Percentiles rank a stretch among this genome's conserved stretches.
Evolutionary conservation across 176 grass and related monocot genomes (phyloP).

Genomic region (Raddia distichophylla): DNA sequence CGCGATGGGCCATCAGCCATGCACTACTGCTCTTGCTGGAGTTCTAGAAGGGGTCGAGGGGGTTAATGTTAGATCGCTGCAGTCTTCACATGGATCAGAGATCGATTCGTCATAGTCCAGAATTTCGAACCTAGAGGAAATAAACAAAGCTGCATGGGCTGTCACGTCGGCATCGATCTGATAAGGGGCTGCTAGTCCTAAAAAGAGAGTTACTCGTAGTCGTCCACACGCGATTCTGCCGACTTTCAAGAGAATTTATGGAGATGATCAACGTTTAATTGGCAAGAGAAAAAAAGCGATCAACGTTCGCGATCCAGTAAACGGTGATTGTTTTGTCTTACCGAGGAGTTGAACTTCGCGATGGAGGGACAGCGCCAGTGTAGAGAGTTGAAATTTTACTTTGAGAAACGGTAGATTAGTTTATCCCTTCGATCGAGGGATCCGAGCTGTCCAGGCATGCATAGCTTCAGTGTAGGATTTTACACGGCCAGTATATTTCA

Average conservation of each 20-base stretch:
- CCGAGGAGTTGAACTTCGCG: constrained; percentile 51
- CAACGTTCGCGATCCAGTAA: neutral
- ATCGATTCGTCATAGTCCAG: neutral
- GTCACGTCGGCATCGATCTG: neutral
- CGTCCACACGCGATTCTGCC: neutral
- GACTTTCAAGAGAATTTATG: neutral
- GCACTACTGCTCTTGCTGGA: too few species aligned
- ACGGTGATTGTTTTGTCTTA: constrained; percentile 38
- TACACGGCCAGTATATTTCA: too few species aligned
- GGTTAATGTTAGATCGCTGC: neutral
- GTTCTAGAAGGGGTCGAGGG: neutral
- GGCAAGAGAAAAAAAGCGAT: neutral
- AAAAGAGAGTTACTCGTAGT: neutral
- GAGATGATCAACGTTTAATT: neutral
- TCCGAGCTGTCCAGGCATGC: neutral
- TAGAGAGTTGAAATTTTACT: neutral
- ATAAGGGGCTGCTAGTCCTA: too few species aligned
- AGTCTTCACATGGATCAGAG: neutral
- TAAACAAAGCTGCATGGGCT: neutral
- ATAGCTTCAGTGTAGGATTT: neutral
- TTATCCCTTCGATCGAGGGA: constrained; percentile 32
- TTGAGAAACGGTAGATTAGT: constrained; percentile 34
- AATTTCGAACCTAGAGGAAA: constrained; percentile 8
- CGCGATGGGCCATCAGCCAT: too few species aligned
- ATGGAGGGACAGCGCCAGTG: neutral